These are phyloP conservation scores for Lipomyces spencermartinsiae DNA, from an alignment of 805 yeast genomes.

Conservation along the genomic window DNA sequence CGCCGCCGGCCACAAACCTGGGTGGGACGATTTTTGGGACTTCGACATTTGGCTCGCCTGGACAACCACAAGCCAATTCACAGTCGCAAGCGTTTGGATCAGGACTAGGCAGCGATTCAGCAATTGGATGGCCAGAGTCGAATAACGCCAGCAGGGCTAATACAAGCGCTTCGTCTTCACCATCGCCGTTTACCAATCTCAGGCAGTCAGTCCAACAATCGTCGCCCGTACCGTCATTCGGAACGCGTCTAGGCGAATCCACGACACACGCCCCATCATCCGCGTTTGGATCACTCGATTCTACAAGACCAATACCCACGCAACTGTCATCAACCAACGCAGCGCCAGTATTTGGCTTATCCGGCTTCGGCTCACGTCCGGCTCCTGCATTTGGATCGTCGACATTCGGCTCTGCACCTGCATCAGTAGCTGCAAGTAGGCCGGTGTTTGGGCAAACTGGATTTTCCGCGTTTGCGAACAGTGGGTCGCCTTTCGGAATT, in stretches of 20 bases:
- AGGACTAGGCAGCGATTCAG: conserved; percentile 9
- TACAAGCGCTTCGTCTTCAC: background rate
- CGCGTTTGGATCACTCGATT: conserved; percentile 9
- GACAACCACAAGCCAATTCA: conserved; percentile 6
- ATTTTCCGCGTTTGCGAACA: conserved; percentile 17
- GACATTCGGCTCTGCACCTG: conserved; percentile 18
- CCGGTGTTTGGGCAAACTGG: conserved; percentile 11
- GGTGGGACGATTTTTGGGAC: conserved; percentile 1
- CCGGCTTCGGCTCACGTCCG: background rate
- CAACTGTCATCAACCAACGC: conserved; percentile 4
- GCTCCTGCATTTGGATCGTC: conserved; percentile 22
- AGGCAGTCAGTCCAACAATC: background rate
- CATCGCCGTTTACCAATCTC: background rate
- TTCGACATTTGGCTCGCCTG: conserved; percentile 2
- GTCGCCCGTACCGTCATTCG: background rate
- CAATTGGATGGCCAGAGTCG: background rate
- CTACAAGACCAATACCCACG: conserved; percentile 2
- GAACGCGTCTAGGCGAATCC: background rate
- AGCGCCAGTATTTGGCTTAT: background rate
- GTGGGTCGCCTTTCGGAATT: conserved; percentile 9
- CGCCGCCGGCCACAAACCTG: conserved; percentile 15
- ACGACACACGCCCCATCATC: background rate
- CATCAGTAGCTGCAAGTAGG: conserved; percentile 1
- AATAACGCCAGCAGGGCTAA: background rate
- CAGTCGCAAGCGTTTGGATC: conserved; percentile 13